Conservation (phyloP, 2,329 filamentous ascomycete genomes). For the Penicillium sp. region DNA sequence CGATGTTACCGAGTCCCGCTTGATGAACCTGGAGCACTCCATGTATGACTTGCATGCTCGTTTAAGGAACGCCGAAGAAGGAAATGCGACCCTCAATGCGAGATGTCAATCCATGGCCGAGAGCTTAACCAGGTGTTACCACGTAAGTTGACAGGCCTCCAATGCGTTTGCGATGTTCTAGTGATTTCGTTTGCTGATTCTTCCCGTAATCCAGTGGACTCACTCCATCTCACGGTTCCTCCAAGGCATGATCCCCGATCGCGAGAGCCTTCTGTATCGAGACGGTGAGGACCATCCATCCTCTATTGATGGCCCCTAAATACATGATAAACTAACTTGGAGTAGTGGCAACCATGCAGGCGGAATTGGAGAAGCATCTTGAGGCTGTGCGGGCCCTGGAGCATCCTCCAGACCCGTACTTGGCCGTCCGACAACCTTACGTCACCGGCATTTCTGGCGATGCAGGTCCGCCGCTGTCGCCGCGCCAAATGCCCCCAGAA, state of each 20-base stretch:
- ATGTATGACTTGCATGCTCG: slow-evolving; percentile 70
- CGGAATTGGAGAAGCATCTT: slow-evolving; percentile 54
- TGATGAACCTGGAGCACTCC: slow-evolving; percentile 69
- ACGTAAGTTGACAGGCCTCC: too few species aligned
- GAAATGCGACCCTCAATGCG: slow-evolving; percentile 64
- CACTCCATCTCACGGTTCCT: slow-evolving; percentile 72
- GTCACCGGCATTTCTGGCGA: slow-evolving; percentile 58
- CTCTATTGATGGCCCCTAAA: slow-evolving; percentile 61
- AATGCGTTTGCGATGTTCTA: too few species aligned
- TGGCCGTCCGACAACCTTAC: slow-evolving; percentile 59
- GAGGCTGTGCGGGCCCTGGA: slow-evolving; percentile 51
- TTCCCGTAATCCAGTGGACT: too few species aligned
- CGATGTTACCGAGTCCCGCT: slow-evolving; percentile 66
- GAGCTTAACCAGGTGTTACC: slow-evolving; percentile 62
- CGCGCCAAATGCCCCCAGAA: slow-evolving; percentile 76
- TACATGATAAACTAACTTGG: too few species aligned
- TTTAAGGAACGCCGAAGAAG: slow-evolving; percentile 74
- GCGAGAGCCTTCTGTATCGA: slow-evolving; percentile 69
- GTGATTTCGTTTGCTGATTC: too few species aligned
- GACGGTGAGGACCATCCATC: too few species aligned
- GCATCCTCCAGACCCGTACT: slow-evolving; percentile 52
- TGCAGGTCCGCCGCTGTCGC: slow-evolving; percentile 67
- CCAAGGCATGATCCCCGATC: slow-evolving; percentile 62
- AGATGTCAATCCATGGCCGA: slow-evolving; percentile 78
- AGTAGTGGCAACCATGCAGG: slow-evolving; percentile 53